Evolutionary conservation across 164 flowering plant genomes (phyloP).

Genomic region (Vitis riparia): DNA sequence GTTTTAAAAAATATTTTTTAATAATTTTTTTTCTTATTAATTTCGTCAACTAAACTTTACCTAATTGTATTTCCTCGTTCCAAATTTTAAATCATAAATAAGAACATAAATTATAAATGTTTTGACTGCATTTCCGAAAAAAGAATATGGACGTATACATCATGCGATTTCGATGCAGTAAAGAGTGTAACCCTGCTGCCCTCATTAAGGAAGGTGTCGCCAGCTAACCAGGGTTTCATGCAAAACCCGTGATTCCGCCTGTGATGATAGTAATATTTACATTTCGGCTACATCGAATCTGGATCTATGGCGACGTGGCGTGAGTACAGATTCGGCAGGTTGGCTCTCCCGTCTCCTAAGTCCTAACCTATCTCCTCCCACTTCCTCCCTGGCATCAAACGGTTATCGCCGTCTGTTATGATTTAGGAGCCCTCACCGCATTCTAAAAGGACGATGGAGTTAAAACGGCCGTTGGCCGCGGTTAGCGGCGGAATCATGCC

Average conservation of each 20-base stretch:
- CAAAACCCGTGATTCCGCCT: neutral
- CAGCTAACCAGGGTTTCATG: neutral
- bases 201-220: neutral
- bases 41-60: no score
- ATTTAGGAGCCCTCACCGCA: neutral
- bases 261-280: neutral
- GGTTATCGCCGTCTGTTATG: neutral
- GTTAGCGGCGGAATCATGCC: neutral
- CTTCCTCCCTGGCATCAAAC: neutral
- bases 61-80: no score
- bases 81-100: no score
- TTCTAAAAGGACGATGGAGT: neutral
- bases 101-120: no score
- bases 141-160: no score
- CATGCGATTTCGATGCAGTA: no score
- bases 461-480: conserved; percentile 8
- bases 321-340: conserved; percentile 17
- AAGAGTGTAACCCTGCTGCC: no score
- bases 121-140: no score
- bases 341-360: conserved; percentile 4
- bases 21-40: no score
- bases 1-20: no score
- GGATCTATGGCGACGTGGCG: conserved; percentile 21
- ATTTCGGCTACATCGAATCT: conserved; percentile 4
- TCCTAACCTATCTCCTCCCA: neutral